A percentile compares a stretch with the other conserved stretches of the same genome.
These are phyloP conservation scores for Colletotrichum caudatum DNA, from an alignment of 2,329 filamentous ascomycete species.

Conservation along the genomic window DNA sequence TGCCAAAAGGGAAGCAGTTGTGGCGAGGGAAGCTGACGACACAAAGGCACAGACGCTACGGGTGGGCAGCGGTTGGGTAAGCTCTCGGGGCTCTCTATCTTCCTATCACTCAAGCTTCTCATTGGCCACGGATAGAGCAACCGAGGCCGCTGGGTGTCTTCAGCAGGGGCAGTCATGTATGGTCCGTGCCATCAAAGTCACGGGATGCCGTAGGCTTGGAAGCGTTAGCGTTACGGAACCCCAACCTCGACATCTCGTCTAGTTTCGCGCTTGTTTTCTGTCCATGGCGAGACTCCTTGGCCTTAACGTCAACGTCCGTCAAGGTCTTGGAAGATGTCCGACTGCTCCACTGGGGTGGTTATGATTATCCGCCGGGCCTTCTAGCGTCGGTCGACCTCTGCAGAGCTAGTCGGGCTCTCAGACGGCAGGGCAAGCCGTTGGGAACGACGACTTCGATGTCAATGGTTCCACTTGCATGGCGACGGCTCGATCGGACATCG, in stretches of 20 bases:
- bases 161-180: slow-evolving; percentile 9
- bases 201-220: neutral
- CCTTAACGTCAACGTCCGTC: slow-evolving; percentile 26
- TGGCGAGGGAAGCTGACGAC: slow-evolving; percentile 44
- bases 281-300: neutral
- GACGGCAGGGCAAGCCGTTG: slow-evolving; percentile 3
- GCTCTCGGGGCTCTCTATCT: slow-evolving; percentile 9
- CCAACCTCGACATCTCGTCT: neutral
- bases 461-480: slow-evolving; percentile 7
- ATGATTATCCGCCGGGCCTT: neutral
- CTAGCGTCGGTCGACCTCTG: slow-evolving; percentile 22
- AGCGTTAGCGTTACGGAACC: slow-evolving; percentile 26
- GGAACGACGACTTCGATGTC: slow-evolving; percentile 18
- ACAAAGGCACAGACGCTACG: slow-evolving; percentile 26
- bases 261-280: neutral
- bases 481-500: neutral
- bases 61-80: slow-evolving; percentile 45
- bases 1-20: slow-evolving; percentile 24
- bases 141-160: neutral
- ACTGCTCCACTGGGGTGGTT: neutral
- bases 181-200: slow-evolving; percentile 26
- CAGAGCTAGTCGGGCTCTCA: slow-evolving; percentile 21
- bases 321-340: slow-evolving; percentile 16
- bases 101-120: slow-evolving; percentile 33
- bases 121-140: slow-evolving; percentile 40